Base-by-base conservation (phyloP, 169 alveolate genomes). In the Eimeria maxima region DNA sequence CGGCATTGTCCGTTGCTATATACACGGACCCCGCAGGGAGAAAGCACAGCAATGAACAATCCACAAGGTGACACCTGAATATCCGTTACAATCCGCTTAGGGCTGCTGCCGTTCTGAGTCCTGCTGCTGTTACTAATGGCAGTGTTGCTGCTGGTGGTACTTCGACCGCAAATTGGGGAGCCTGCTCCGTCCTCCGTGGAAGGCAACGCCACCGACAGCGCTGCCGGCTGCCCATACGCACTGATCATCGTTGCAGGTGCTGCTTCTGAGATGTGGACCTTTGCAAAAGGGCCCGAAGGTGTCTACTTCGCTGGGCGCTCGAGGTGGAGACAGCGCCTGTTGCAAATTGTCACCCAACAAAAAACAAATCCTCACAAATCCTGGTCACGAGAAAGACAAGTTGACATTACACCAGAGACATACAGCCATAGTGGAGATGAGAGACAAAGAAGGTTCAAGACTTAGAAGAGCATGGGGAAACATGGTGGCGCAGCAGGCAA, bases 1-100 rank as follows among this genome's bases (percentile, higher is more conserved):
- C 90, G 90, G 73, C 73, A 53, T n/a, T 81, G 90, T 29, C 90
- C 90, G 90, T 81, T 81, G 69, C 90, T 81, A 55, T 50, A 81
- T n/a, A 81, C 74, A 33, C 50, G 63, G 33, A 81, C 29, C 71
- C 90, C 90, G 74, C 90, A 81, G 27, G 74, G 90, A 8, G 90
- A 47, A 50, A 81, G 90, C 2, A 81, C 90, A 44, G 90, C 90
- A 24, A 81, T 53, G 90, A 50, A 81, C 50, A 81, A 14, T 11
- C 90, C 90, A 55, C 90, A 81, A 16, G 90, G 90, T 38, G 90
- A 81, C 3, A 81, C 90, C 71, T 81, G 90, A 55, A 81, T 81
- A 55, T 81, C 90, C 63, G 18, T 73, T 53, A 81, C 74, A 11
- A 20, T 27, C 33, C 65, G 27, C n/a, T 22, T 76, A 45, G 44